Evolutionary conservation across 176 grass and related monocot species (phyloP).

Genomic region (Hordeum marinum): DNA sequence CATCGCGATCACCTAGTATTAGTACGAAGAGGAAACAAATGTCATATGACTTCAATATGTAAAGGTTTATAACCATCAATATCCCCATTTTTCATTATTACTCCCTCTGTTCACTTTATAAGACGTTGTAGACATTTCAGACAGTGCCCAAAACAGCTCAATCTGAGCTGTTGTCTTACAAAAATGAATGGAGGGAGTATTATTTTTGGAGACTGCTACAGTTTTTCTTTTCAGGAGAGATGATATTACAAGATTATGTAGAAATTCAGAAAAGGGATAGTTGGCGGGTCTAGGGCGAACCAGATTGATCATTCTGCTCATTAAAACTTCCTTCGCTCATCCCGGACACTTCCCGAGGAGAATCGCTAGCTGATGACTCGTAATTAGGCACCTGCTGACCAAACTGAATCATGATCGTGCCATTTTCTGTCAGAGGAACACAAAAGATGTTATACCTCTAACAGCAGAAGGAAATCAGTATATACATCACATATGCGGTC

Average conservation of each 20-base stretch:
- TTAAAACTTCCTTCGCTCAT: constrained; percentile 64
- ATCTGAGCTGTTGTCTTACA: too few species aligned
- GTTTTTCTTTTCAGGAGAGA: not conserved
- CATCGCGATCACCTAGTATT: constrained; percentile 41
- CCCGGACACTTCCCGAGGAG: constrained; percentile 60
- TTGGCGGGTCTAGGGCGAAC: constrained; percentile 10
- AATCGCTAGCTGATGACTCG: constrained; percentile 53
- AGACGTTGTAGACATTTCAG: too few species aligned
- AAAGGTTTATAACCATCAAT: constrained; percentile 2
- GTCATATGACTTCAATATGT: not conserved
- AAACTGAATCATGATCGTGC: constrained; percentile 47
- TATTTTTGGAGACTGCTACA: not conserved
- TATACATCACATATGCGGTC: not conserved
- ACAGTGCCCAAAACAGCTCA: too few species aligned
- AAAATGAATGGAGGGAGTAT: too few species aligned
- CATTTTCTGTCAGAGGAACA: constrained; percentile 42
- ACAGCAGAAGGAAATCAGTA: not conserved
- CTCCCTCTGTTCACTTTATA: too few species aligned
- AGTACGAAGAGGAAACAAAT: constrained; percentile 22
- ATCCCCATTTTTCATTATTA: not conserved
- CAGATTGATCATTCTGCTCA: constrained; percentile 53
- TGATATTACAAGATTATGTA: constrained; percentile 4
- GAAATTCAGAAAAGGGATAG: constrained; percentile 15
- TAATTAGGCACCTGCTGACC: constrained; percentile 55
- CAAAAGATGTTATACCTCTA: not conserved